Evolutionary conservation across 169 alveolate genomes (phyloP).

Genomic region (Plasmodium blacklocki): DNA sequence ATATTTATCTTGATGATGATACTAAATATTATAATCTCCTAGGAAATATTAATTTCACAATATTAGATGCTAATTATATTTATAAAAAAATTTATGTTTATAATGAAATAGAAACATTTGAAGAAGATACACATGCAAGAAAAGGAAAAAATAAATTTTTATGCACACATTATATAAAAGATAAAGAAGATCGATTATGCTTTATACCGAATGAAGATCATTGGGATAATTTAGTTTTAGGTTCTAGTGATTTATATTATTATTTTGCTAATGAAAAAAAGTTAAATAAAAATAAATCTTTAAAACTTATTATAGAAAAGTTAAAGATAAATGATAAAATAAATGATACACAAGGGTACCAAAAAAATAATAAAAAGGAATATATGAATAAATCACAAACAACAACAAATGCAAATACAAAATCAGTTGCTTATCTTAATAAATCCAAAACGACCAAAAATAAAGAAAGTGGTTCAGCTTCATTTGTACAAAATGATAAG

Average conservation of each 20-base stretch:
- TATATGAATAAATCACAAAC: too few species aligned
- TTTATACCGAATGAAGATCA: constrained; percentile 41
- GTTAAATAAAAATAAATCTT: constrained; percentile 32
- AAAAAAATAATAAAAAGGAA: background rate
- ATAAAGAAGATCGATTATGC: constrained; percentile 40
- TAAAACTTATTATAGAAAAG: constrained; percentile 35
- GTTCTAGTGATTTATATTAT: constrained; percentile 63
- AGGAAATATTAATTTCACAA: constrained; percentile 47
- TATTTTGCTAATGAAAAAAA: constrained; percentile 35
- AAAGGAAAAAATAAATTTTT: constrained; percentile 49
- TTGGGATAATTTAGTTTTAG: constrained; percentile 50
- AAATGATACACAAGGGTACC: background rate
- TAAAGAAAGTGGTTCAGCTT: background rate
- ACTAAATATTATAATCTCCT: constrained; percentile 21
- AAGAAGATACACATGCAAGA: constrained; percentile 11
- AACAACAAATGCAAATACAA: background rate
- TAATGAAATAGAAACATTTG: constrained; percentile 29
- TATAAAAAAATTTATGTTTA: constrained; percentile 28
- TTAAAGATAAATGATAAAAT: constrained; percentile 20
- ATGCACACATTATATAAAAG: constrained; percentile 42
- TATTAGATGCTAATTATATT: constrained; percentile 52
- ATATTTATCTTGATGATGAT: constrained; percentile 9
- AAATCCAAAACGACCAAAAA: constrained; percentile 17
- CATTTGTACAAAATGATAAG: background rate
- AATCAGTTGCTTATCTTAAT: background rate